phyloP scores from a whole-genome alignment of 441 rosid species.

The Pelargonium australe region DNA sequence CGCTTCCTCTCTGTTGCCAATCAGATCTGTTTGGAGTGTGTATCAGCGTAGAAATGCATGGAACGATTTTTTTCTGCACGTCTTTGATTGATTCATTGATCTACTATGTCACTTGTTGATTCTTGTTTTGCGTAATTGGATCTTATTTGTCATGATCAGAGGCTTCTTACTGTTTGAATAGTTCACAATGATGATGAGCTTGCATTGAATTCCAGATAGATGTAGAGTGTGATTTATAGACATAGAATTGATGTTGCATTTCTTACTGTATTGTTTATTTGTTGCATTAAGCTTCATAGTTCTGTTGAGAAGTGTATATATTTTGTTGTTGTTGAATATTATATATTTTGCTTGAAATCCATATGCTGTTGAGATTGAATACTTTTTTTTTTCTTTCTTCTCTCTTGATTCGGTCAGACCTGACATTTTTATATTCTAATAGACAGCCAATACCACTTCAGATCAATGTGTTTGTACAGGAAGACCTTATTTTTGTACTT shows the following conservation, averaged over 20 bases:
- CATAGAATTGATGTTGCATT: not conserved
- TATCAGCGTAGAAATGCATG: not conserved
- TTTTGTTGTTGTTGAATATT: not conserved
- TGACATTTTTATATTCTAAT: too few relatives aligned
- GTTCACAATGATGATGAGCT: not conserved
- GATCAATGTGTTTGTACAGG: too few relatives aligned
- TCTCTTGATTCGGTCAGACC: not conserved
- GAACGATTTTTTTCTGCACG: not conserved
- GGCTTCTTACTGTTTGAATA: not conserved
- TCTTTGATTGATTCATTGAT: not conserved
- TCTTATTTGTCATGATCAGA: not conserved
- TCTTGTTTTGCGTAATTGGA: not conserved
- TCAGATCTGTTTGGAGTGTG: not conserved
- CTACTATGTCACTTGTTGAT: too few relatives aligned
- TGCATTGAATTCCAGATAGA: not conserved
- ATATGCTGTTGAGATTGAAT: not conserved
- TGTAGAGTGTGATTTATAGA: not conserved
- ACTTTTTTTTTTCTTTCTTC: not conserved
- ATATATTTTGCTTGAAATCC: not conserved
- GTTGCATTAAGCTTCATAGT: not conserved
- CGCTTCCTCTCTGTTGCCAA: not conserved
- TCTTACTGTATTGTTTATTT: not conserved
- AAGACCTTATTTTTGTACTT: too few relatives aligned
- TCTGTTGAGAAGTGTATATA: not conserved
- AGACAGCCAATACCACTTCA: too few relatives aligned